These are phyloP conservation scores for Avicennia marina DNA, from an alignment of 257 asterid genomes.

Conservation along the genomic window DNA sequence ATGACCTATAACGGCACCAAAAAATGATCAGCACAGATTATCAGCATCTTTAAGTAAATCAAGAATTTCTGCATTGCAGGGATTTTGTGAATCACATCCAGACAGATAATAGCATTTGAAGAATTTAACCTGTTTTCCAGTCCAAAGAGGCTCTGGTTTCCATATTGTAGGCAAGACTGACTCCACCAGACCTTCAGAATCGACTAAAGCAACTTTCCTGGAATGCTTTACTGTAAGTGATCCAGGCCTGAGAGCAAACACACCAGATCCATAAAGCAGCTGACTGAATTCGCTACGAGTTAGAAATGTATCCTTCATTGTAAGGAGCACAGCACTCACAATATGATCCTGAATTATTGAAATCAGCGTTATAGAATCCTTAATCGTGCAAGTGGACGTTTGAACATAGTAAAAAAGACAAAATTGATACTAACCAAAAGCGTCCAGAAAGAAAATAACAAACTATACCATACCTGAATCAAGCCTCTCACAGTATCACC, in stretches of 20 bases:
- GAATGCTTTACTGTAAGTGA: conserved; percentile 35
- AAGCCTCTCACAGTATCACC: conserved; percentile 98
- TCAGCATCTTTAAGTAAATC: neutral
- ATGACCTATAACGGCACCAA: conserved; percentile 53
- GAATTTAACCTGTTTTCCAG: conserved; percentile 87
- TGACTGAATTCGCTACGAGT: conserved; percentile 75
- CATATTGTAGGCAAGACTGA: conserved; percentile 74
- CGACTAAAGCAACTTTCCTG: conserved; percentile 47
- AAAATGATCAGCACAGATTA: neutral
- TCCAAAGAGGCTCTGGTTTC: conserved; percentile 98
- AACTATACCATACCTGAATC: conserved; percentile 70
- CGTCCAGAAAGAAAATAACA: conserved; percentile 7
- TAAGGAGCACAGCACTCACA: conserved; percentile 83
- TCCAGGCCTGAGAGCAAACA: conserved; percentile 42
- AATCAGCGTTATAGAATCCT: conserved; percentile 12
- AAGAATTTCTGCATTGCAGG: no score
- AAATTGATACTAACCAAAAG: neutral
- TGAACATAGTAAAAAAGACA: neutral
- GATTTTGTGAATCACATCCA: neutral
- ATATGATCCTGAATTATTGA: conserved; percentile 75
- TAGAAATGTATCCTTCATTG: conserved; percentile 83
- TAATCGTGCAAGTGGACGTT: neutral
- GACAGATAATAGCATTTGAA: neutral
- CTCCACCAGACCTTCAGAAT: conserved; percentile 54
- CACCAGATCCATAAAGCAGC: conserved; percentile 91